Evolutionary conservation across 306 rosid species (phyloP), one percentile per base, ranked within the genome.

Genomic region (Vigna radiata): DNA sequence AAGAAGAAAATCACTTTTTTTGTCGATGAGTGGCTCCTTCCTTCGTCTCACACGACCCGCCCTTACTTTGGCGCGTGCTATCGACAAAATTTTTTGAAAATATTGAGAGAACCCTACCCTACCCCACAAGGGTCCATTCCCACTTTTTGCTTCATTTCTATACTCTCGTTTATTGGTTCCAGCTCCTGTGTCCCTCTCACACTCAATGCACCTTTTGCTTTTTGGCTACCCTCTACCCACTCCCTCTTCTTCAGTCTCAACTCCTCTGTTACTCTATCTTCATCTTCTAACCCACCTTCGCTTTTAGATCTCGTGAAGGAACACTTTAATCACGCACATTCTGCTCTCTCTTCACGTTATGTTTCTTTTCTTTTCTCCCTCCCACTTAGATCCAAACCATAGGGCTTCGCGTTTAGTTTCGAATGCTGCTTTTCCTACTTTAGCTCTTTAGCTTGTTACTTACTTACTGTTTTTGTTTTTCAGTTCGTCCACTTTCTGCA

Each of bases 291-390:
- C 7, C 16, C 44, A 7, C 14, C 76, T 77, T 50, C 76, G 13
- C 61, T 47, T 14, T 18, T 81, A 87, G 97, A 89, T 94, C 95
- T 17, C 74, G 33, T 56, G 49, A 36, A 43, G 13, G 3, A 19
- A 23, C 83, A 16, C 31, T 65, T 68, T 47, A n/a, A 41, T 36
- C 48, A 36, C 19, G 1, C 48, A 25, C 80, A 76, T 64, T 79
- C 6, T 15, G 29, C 75, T 55, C 48, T 58, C 73, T 9, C 70
- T 73, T 54, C 79, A 8, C 59, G 17, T 31, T 23, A 2, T 23
- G 43, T 50, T 10, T 8, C 17, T 3, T 54, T 16, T 12, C n/a
- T 41, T 41, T 44, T 11, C 15, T 44, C 16, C 5, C 46, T 44
- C 10, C 37, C 33, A 37, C 43, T 71, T 73, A 37, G 79, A 75